Evolutionary conservation across 2,329 filamentous ascomycete genomes (phyloP).

Genomic region (Hymenoscyphus albidus): DNA sequence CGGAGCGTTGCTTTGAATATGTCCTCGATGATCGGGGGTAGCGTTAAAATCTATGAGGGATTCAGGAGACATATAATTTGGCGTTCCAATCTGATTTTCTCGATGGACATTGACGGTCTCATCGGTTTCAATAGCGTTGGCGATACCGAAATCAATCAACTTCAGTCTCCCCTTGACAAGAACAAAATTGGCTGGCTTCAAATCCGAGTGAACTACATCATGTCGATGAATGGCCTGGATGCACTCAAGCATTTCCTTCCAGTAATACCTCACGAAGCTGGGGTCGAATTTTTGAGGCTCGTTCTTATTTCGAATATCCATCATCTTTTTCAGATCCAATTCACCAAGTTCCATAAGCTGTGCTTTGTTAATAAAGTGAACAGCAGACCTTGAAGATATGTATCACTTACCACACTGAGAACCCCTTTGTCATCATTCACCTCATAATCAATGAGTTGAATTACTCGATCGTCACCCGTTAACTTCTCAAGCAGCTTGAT

Average conservation of each 20-base stretch:
- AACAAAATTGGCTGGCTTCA: conserved; percentile 97
- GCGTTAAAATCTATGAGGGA: conserved; percentile 83
- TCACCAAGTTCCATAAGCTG: conserved; percentile 97
- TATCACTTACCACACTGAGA: conserved; percentile 69
- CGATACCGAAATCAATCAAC: conserved; percentile 97
- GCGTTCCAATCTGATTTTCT: conserved; percentile 90
- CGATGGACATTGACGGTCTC: conserved; percentile 97
- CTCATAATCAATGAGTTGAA: conserved; percentile 87
- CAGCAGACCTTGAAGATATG: conserved; percentile 2
- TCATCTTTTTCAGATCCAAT: conserved; percentile 82
- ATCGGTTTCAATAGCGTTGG: conserved; percentile 92
- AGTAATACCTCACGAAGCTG: conserved; percentile 93
- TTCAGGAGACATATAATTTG: conserved; percentile 98
- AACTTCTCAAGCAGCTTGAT: conserved; percentile 86
- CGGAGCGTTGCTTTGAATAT: conserved; percentile 40
- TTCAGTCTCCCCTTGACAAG: conserved; percentile 87
- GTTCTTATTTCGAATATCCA: conserved; percentile 67
- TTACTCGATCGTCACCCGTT: conserved; percentile 81
- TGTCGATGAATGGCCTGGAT: conserved; percentile 81
- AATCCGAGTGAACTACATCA: conserved; percentile 93
- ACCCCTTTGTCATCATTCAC: conserved; percentile 88
- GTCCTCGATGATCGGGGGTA: conserved; percentile 35
- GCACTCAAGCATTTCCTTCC: conserved; percentile 99
- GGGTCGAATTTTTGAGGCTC: conserved; percentile 77
- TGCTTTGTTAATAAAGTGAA: conserved; percentile 23